A percentile compares a stretch with the other conserved stretches of the same genome.
These are phyloP conservation scores for Yamadazyma tumulicola DNA, from an alignment of 805 yeast species.

Conservation along the genomic window DNA sequence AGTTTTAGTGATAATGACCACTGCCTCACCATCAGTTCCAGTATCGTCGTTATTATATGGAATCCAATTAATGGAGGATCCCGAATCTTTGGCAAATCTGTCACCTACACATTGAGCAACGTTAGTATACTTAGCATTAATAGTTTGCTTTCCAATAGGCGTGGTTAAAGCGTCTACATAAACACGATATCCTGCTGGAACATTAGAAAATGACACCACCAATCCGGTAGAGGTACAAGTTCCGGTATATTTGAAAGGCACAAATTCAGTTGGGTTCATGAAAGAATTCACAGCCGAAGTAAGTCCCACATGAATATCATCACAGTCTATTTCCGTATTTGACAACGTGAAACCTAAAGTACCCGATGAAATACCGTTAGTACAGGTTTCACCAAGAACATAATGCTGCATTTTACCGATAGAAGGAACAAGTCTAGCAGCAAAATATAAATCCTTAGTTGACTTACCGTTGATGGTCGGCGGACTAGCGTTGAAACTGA, in stretches of 20 bases:
- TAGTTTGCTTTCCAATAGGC: background rate
- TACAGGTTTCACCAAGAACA: conserved; percentile 15
- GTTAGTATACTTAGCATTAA: background rate
- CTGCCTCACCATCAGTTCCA: conserved; percentile 14
- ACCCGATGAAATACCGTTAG: conserved; percentile 20
- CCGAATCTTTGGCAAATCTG: too few relatives aligned
- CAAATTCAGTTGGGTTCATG: conserved; percentile 11
- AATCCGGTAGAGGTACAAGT: conserved; percentile 13
- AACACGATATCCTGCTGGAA: conserved; percentile 29
- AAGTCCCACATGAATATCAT: conserved; percentile 16
- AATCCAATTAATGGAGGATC: background rate
- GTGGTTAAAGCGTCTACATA: conserved; percentile 14
- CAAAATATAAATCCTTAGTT: background rate
- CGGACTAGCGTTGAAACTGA: conserved; percentile 8
- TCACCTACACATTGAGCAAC: background rate
- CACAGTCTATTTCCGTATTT: conserved; percentile 18
- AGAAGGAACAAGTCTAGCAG: conserved; percentile 12
- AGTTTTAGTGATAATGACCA: conserved; percentile 16
- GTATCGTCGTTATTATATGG: conserved; percentile 3
- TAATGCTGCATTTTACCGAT: conserved; percentile 11
- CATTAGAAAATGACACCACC: conserved; percentile 14
- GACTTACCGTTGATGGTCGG: conserved; percentile 1
- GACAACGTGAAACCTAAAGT: conserved; percentile 17
- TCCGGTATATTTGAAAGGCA: conserved; percentile 7
- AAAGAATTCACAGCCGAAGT: conserved; percentile 21